A percentile compares a stretch with the other conserved stretches of the same genome.
These are phyloP conservation scores for Melanogaster broomeanus DNA, from an alignment of 768 basidiomycete genomes.

Conservation along the genomic window DNA sequence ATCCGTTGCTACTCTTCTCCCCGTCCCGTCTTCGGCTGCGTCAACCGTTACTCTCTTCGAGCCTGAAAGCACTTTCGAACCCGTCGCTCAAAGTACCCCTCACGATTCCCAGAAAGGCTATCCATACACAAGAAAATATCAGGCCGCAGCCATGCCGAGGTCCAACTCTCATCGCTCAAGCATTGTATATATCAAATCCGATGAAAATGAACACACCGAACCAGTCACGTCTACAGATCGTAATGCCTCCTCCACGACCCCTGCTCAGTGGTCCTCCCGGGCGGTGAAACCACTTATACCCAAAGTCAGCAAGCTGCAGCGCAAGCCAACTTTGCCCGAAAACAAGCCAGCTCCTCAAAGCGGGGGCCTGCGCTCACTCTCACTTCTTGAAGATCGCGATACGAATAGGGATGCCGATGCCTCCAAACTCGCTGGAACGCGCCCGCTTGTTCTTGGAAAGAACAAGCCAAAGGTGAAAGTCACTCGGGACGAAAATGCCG, in stretches of 20 bases:
- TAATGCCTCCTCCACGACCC: slow-evolving; percentile 24
- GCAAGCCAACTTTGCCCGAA: slow-evolving; percentile 32
- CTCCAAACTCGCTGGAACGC: slow-evolving; percentile 36
- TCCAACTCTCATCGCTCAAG: slow-evolving; percentile 49
- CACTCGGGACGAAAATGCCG: slow-evolving; percentile 35
- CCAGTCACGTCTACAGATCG: background rate
- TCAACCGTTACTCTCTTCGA: slow-evolving; percentile 67
- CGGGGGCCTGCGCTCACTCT: slow-evolving; percentile 58
- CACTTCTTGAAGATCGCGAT: slow-evolving; percentile 63
- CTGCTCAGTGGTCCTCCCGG: slow-evolving; percentile 50
- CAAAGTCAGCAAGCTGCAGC: slow-evolving; percentile 49
- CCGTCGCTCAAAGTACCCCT: slow-evolving; percentile 60
- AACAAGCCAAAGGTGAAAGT: slow-evolving; percentile 44
- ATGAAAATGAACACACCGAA: slow-evolving; percentile 35
- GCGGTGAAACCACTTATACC: slow-evolving; percentile 55
- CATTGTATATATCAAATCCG: slow-evolving; percentile 66
- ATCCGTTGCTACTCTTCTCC: slow-evolving; percentile 47
- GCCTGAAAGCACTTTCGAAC: slow-evolving; percentile 22
- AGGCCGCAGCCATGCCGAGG: slow-evolving; percentile 22
- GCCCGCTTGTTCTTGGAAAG: slow-evolving; percentile 60
- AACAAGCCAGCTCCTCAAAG: slow-evolving; percentile 42
- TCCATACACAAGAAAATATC: slow-evolving; percentile 14
- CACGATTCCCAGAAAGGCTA: slow-evolving; percentile 42
- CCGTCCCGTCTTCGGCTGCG: slow-evolving; percentile 51
- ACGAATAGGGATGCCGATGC: slow-evolving; percentile 35